A percentile compares a stretch with the other conserved stretches of the same genome.
Evolutionary conservation across 257 asterid species (phyloP).

Genomic region (Thymus quinquecostatus): DNA sequence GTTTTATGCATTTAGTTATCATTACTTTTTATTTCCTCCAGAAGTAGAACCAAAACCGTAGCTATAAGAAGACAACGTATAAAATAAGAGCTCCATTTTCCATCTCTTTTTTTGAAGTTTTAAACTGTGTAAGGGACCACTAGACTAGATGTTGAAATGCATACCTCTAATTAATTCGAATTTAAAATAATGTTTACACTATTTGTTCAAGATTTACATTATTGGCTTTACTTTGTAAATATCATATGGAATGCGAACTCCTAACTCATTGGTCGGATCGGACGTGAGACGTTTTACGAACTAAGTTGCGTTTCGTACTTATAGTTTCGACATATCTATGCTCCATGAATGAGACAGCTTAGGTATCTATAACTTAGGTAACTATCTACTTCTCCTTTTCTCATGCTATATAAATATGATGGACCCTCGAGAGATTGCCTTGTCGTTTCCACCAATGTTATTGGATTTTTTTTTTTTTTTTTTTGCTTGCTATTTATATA

Average conservation of each 20-base stretch:
- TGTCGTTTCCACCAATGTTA: constrained; percentile 9
- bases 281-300: too few relatives aligned
- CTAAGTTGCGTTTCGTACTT: too few relatives aligned
- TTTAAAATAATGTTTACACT: too few relatives aligned
- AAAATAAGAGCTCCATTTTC: neutral
- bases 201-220: neutral
- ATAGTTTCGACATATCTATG: too few relatives aligned
- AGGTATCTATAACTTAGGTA: neutral
- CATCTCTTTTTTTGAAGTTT: neutral
- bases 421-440: neutral
- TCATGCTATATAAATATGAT: neutral
- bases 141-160: neutral
- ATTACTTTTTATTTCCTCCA: neutral
- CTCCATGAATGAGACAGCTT: neutral
- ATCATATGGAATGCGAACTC: too few relatives aligned
- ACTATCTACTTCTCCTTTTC: neutral
- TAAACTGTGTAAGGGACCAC: constrained; percentile 4
- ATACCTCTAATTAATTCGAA: neutral
- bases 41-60: neutral
- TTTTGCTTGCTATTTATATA: neutral
- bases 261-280: too few relatives aligned
- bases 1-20: neutral
- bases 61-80: constrained; percentile 15
- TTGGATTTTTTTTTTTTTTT: neutral
- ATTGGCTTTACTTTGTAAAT: too few relatives aligned